Conservation (phyloP, 768 basidiomycete genomes). For the Phaffia tasmanica region DNA sequence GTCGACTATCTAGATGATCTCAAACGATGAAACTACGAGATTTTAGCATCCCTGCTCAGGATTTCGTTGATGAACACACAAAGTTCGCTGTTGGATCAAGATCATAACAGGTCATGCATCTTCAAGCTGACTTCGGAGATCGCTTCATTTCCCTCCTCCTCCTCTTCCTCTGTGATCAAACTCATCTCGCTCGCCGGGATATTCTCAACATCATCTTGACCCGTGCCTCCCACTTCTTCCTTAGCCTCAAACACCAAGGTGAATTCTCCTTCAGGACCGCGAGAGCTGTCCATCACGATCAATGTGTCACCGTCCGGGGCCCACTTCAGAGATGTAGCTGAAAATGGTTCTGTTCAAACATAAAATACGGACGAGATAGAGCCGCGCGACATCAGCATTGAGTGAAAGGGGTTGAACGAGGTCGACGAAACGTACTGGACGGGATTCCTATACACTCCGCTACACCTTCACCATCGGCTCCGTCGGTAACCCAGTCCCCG, state of each 20-base stretch:
- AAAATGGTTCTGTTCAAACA: constrained; percentile 10
- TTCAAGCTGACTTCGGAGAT: background rate
- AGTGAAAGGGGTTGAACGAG: background rate
- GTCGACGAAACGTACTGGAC: constrained; percentile 7
- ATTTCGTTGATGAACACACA: too few species aligned
- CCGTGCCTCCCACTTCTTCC: background rate
- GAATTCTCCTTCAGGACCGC: constrained; percentile 3
- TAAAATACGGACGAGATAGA: background rate
- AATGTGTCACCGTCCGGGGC: constrained; percentile 13
- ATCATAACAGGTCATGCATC: constrained; percentile 6
- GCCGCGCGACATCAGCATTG: background rate
- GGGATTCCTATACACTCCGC: constrained; percentile 24
- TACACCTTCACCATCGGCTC: constrained; percentile 6
- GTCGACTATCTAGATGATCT: too few species aligned
- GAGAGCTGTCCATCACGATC: constrained; percentile 3
- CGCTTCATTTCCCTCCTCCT: background rate
- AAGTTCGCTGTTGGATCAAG: background rate
- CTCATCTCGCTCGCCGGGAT: background rate
- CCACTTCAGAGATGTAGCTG: constrained; percentile 5
- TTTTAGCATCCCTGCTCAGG: too few species aligned
- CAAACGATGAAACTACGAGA: too few species aligned
- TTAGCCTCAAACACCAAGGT: constrained; percentile 17
- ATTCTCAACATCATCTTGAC: too few species aligned
- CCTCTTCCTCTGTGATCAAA: constrained; percentile 1
- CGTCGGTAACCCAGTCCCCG: constrained; percentile 14